Conservation (phyloP, 2,329 filamentous ascomycete genomes). For the Rutstroemia sydowiana region DNA sequence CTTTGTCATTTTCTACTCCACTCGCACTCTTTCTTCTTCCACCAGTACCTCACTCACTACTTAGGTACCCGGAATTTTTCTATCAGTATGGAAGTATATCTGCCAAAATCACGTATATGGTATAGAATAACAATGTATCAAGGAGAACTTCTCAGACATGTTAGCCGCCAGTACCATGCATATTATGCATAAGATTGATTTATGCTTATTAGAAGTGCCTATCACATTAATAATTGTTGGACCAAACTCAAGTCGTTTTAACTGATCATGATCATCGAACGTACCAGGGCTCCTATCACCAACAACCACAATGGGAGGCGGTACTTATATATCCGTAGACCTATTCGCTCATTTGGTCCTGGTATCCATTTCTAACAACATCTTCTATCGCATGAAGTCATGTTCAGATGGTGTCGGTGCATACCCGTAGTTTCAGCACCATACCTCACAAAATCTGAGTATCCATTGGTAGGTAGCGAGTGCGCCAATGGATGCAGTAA, state of each 20-base stretch:
- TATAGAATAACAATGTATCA: not conserved
- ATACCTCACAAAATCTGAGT: slow-evolving; percentile 18
- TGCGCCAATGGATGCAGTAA: too few relatives aligned
- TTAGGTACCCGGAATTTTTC: too few relatives aligned
- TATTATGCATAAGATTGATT: not conserved
- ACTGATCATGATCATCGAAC: slow-evolving; percentile 18
- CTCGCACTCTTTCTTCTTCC: too few relatives aligned
- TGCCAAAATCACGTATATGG: too few relatives aligned
- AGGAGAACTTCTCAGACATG: not conserved
- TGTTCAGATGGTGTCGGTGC: slow-evolving; percentile 16
- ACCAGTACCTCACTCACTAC: too few relatives aligned
- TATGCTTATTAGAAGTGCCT: not conserved
- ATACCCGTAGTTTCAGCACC: slow-evolving; percentile 11
- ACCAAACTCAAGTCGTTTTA: slow-evolving; percentile 25
- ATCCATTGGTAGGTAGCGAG: not conserved
- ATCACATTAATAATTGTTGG: slow-evolving; percentile 8
- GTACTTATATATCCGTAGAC: not conserved
- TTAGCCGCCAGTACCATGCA: too few relatives aligned
- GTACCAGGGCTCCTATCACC: slow-evolving; percentile 13
- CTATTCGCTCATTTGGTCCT: not conserved
- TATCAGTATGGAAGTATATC: too few relatives aligned
- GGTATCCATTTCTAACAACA: not conserved
- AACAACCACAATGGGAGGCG: slow-evolving; percentile 12
- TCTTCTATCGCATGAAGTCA: not conserved
- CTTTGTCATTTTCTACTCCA: too few relatives aligned